Evolutionary conservation across 176 grass and related monocot genomes (phyloP).

Genomic region (Dactylis glomerata): DNA sequence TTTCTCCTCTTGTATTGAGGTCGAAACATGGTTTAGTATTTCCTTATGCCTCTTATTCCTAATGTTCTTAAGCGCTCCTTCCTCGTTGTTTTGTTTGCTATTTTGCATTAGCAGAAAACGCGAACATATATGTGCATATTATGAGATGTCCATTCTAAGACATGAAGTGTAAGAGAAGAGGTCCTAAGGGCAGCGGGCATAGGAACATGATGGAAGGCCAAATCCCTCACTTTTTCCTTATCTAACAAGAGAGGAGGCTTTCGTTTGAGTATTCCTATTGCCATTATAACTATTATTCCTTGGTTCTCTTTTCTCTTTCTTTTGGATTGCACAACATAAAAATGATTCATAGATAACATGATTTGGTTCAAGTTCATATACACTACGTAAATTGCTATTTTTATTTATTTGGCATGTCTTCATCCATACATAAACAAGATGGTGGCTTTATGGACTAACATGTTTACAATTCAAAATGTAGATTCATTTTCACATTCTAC

Average conservation of each 20-base stretch:
- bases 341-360: background rate
- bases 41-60: conserved; percentile 27
- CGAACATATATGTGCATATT: too few relatives aligned
- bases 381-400: too few relatives aligned
- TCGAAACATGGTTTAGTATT: conserved; percentile 3
- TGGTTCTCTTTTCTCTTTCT: conserved; percentile 9
- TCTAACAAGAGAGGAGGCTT: background rate
- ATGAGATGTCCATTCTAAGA: background rate
- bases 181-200: conserved; percentile 12
- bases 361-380: background rate
- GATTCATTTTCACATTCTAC: too few relatives aligned
- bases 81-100: background rate
- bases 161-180: conserved; percentile 23
- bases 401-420: too few relatives aligned
- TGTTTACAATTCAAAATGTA: too few relatives aligned
- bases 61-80: background rate
- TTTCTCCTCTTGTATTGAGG: background rate
- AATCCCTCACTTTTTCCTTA: background rate
- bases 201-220: conserved; percentile 19
- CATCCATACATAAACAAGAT: too few relatives aligned
- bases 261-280: conserved; percentile 25
- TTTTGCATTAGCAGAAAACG: too few relatives aligned
- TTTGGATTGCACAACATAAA: background rate
- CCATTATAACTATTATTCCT: conserved; percentile 18
- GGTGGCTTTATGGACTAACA: too few relatives aligned